phyloP scores from a whole-genome alignment of 2,329 filamentous ascomycete genomes.

The Aspergillus ochraceoroseus region DNA sequence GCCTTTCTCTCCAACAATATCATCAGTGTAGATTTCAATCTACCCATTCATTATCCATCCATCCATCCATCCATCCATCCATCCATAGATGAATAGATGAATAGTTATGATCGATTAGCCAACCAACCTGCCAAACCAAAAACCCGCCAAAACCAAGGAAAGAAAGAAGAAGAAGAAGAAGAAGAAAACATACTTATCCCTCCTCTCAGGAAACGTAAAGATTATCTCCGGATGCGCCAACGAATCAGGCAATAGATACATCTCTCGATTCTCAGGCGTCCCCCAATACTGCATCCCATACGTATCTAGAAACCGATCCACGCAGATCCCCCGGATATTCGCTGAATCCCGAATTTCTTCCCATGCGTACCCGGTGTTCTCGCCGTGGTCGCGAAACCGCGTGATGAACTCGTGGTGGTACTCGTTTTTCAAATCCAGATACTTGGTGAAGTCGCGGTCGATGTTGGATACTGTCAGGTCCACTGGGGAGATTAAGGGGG shows the following conservation, averaged over 20 bases:
- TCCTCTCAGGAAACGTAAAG: constrained; percentile 19
- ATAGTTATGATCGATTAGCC: too few relatives aligned
- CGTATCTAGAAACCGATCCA: constrained; percentile 18
- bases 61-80: too few relatives aligned
- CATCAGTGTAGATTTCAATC: too few relatives aligned
- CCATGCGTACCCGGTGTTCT: constrained; percentile 12
- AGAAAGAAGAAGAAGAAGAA: not conserved
- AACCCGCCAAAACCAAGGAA: not conserved
- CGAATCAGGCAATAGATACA: constrained; percentile 21
- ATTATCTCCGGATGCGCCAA: constrained; percentile 13
- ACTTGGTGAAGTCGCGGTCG: constrained; percentile 21
- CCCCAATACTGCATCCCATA: constrained; percentile 25
- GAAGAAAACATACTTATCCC: constrained; percentile 19
- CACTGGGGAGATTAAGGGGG: constrained; percentile 1
- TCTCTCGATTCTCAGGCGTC: constrained; percentile 12
- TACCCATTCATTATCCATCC: too few relatives aligned
- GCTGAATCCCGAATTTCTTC: constrained; percentile 9
- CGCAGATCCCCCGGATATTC: constrained; percentile 10
- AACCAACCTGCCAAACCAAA: too few relatives aligned
- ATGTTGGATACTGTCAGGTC: not conserved
- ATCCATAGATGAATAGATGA: too few relatives aligned
- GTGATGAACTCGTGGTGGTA: constrained; percentile 18
- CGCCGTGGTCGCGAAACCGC: constrained; percentile 13
- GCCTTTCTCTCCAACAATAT: too few relatives aligned
- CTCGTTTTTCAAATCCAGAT: constrained; percentile 22